These are phyloP conservation scores for Linnemannia zychae DNA, from an alignment of 192 early-diverging fungal species.

Conservation along the genomic window DNA sequence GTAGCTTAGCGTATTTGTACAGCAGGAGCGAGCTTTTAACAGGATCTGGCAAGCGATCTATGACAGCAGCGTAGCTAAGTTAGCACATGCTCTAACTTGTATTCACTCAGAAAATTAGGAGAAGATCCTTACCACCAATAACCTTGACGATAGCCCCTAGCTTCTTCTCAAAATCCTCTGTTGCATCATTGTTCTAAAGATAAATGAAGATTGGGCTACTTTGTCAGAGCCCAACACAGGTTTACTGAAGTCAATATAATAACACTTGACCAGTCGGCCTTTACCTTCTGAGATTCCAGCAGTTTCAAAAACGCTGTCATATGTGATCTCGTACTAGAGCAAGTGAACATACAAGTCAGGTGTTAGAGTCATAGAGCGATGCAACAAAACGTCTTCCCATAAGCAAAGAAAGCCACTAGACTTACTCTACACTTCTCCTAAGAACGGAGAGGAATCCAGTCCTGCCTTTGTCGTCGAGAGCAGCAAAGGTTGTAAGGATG, in stretches of 20 bases:
- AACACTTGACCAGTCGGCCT: neutral
- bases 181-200: constrained; percentile 39
- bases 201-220: neutral
- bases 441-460: constrained; percentile 84
- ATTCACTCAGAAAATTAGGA: neutral
- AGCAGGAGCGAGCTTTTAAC: constrained; percentile 72
- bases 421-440: constrained; percentile 75
- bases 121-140: constrained; percentile 63
- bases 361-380: neutral
- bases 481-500: constrained; percentile 74
- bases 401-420: neutral
- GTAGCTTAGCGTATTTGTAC: constrained; percentile 77
- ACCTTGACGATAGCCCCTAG: constrained; percentile 67
- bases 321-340: constrained; percentile 66
- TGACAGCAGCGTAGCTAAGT: neutral
- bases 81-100: neutral
- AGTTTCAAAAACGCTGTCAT: constrained; percentile 71
- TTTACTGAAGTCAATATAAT: neutral
- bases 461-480: constrained; percentile 75
- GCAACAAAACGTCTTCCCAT: neutral
- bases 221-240: neutral
- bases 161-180: constrained; percentile 60
- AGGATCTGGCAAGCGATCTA: constrained; percentile 75
- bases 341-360: neutral
- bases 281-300: constrained; percentile 74